Conservation (phyloP, 176 grass and related monocot species). For the Carex cristatella region DNA sequence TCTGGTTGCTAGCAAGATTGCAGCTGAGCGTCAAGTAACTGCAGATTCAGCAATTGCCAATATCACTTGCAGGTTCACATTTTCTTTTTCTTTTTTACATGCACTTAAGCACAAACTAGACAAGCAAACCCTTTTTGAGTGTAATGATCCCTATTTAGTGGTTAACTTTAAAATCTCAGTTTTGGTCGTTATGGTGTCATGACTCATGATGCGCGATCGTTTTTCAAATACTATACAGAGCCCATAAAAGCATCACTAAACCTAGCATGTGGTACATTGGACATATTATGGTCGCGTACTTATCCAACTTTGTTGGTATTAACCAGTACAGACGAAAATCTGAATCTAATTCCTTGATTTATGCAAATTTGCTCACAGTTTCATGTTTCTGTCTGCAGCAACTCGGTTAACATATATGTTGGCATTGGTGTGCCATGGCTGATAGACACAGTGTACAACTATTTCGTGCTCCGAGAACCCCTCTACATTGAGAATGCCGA, state of each 20-base stretch:
- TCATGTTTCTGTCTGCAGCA: constrained; percentile 33
- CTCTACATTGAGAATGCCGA: constrained; percentile 67
- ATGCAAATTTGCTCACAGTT: not conserved
- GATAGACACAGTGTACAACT: constrained; percentile 81
- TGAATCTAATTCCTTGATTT: not conserved
- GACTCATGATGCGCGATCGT: not conserved
- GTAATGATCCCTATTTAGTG: not conserved
- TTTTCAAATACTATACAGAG: not conserved
- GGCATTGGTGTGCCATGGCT: constrained; percentile 78
- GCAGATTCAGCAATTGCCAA: constrained; percentile 95
- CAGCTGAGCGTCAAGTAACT: constrained; percentile 84
- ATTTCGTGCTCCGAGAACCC: constrained; percentile 54
- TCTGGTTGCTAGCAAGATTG: constrained; percentile 95
- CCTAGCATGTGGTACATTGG: not conserved
- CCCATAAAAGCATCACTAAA: not conserved
- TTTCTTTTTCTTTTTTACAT: not conserved
- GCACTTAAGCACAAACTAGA: not conserved
- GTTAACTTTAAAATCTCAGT: not conserved
- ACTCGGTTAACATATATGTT: constrained; percentile 88
- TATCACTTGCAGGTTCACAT: constrained; percentile 81
- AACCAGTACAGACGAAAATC: not conserved
- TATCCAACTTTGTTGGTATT: not conserved
- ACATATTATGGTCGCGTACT: not conserved
- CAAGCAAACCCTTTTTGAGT: not conserved
- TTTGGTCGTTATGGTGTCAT: not conserved